A percentile compares a stretch with the other conserved stretches of the same genome.
Conservation (phyloP, 1,139 yeast genomes). For the Taiozyma onychis region DNA sequence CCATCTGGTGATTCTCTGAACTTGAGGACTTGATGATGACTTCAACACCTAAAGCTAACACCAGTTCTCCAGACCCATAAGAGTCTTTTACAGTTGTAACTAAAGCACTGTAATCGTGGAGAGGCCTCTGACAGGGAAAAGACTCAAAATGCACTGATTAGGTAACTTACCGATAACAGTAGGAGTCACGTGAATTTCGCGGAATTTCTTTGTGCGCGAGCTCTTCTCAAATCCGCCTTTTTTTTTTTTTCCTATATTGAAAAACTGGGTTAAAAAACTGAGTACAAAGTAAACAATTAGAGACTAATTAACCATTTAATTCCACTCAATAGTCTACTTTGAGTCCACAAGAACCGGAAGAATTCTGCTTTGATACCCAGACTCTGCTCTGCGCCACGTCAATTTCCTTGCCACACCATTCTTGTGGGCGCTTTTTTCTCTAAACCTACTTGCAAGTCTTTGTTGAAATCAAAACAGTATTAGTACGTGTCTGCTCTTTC, state of each 20-base stretch:
- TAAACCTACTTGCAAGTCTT: background rate
- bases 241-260: background rate
- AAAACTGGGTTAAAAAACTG: background rate
- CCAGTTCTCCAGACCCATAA: no score
- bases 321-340: background rate
- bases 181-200: constrained; percentile 8
- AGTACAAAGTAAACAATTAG: background rate
- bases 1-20: no score
- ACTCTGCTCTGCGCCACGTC: background rate
- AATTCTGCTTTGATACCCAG: background rate
- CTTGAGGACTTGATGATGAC: no score
- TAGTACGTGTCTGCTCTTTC: background rate
- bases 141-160: background rate
- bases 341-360: background rate
- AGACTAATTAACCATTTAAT: background rate
- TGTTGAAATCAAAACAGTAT: background rate
- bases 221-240: background rate
- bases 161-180: background rate
- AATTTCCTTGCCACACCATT: background rate
- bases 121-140: no score
- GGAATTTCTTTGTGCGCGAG: constrained; percentile 1
- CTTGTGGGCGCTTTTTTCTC: background rate
- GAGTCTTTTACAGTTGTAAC: no score
- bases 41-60: no score
- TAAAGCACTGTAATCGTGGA: no score